Evolutionary conservation across 441 rosid genomes (phyloP), one percentile per base, ranked within the genome.

Genomic region (Manihot esculenta): DNA sequence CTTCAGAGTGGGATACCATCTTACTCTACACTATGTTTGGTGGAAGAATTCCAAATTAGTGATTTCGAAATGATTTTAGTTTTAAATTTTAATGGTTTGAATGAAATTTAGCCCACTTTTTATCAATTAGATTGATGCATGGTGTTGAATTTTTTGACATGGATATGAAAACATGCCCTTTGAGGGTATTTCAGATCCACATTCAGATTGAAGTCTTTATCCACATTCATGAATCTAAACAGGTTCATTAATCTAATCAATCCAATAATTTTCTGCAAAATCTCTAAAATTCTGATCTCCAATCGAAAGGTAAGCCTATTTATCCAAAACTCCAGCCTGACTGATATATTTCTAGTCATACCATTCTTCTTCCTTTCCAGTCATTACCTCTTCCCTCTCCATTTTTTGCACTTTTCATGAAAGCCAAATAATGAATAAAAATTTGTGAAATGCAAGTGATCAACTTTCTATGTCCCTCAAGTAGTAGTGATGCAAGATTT

Each of bases 401-500:
- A 35, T 35, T 33, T 23, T 13, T 41, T 23, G 12, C 9, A 24
- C 17, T 13, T 35, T 35, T 20, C 21, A 30, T 10, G 12, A 17
- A 15, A 66, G 30, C 5, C 21, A 51, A 66, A 35, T 4, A 67
- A 12, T 47, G 41, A 57, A 57, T 18, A 26, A 24, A 7, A 48
- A 27, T 18, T 27, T 5, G 3, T 2, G 24, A 54, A 63, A 10
- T 26, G 50, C 17, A 61, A 70, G 56, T 18, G 35, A 66, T 41
- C 61, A 17, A 66, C 68, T 38, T 26, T 26, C 67, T 48, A 69
- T 38, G 10, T 47, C 17, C 62, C 49, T 61, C 60, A 17, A 54
- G 47, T 35, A 69, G 44, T 11, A 18, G 15, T 24, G 47, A 56
- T 18, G 15, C 1, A 4, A 4, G 2, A 30, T 30, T 30, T 30